Base-by-base conservation (phyloP, 306 rosid species). In the Arachis hypogaea region DNA sequence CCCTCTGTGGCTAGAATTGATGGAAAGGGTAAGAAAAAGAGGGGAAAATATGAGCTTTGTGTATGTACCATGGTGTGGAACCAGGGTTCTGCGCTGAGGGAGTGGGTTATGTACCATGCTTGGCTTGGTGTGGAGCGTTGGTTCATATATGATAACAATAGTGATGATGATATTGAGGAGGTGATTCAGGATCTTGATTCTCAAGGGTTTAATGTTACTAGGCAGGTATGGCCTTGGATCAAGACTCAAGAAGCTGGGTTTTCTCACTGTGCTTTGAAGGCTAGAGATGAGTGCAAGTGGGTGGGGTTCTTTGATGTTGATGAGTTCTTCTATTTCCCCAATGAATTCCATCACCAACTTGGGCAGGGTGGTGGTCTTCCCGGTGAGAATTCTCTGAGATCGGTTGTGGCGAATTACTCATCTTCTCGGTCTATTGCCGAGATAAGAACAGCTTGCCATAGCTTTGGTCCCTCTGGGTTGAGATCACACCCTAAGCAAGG, bases 231-330 rank as follows among this genome's bases (percentile, higher is more conserved):
- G 99, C 99, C 99, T 6, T 95, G 99, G 99, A 86, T 92, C 51
- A 95, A 95, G 84, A 85, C 96, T 22, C 99, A 95, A 65, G 99
- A 95, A 77, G 97, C 99, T 3, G 99, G 99, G 38, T 95, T 95
- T 68, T 95, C 99, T 9, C 96, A 92, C 68, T 95, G 99, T 56
- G 96, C 93, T 41, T 72, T 95, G 85, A 83, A 72, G 76, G 96
- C 98, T 3, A 90, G 90, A 68, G 85, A 87, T 22, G 96, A 95
- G 43, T 95, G 99, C 59, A 86, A 88, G 4, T 95, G 99, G 99
- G 93, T 95, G 3, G 97, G 97, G 4, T 95, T 90, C 84, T 95
- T 92, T 73, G 99, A 95, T 64, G 97, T 90, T 29, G 99, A 95
- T 5, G 99, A 95, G 83, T 95, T 90, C 77, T 95, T 90, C 82